Conservation (phyloP, 352 stramenopile genomes). For the Pythium aquatile region DNA sequence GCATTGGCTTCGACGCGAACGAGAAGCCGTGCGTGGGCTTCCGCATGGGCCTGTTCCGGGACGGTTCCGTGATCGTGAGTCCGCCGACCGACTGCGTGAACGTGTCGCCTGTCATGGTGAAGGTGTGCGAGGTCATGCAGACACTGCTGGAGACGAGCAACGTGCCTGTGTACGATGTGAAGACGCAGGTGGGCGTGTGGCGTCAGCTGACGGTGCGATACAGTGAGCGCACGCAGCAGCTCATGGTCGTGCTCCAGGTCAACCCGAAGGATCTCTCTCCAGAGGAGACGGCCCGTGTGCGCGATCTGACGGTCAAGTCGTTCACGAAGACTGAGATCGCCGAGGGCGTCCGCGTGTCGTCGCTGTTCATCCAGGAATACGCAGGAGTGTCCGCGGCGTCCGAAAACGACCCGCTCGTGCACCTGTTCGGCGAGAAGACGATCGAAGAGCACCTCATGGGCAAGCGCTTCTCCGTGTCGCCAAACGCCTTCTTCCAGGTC, state of each 20-base stretch:
- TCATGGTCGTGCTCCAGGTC: slow-evolving; percentile 82
- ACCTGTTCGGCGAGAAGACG: slow-evolving; percentile 62
- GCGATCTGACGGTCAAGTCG: slow-evolving; percentile 40
- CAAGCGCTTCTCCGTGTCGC: slow-evolving; percentile 90
- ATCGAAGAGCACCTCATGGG: slow-evolving; percentile 87
- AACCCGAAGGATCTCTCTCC: slow-evolving; percentile 43
- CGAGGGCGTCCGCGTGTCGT: slow-evolving; percentile 64
- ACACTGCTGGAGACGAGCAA: slow-evolving; percentile 49
- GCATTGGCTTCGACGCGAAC: slow-evolving; percentile 83
- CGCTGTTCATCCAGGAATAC: slow-evolving; percentile 93
- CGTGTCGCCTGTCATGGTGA: slow-evolving; percentile 81
- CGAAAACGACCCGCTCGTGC: slow-evolving; percentile 86
- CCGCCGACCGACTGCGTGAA: slow-evolving; percentile 73
- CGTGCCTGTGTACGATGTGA: slow-evolving; percentile 73
- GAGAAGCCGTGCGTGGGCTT: slow-evolving; percentile 86
- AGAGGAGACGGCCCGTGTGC: slow-evolving; percentile 39
- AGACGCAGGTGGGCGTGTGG: slow-evolving; percentile 71
- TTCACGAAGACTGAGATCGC: slow-evolving; percentile 34
- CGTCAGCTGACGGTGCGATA: slow-evolving; percentile 71
- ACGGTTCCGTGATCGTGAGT: slow-evolving; percentile 70
- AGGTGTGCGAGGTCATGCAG: slow-evolving; percentile 68
- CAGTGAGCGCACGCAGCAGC: slow-evolving; percentile 58
- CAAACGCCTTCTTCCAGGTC: slow-evolving; percentile 94
- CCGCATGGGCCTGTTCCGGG: slow-evolving; percentile 78
- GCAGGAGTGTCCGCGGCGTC: slow-evolving; percentile 84